These are phyloP conservation scores for Leccinum obscurum DNA, from an alignment of 768 basidiomycete species.

Conservation along the genomic window DNA sequence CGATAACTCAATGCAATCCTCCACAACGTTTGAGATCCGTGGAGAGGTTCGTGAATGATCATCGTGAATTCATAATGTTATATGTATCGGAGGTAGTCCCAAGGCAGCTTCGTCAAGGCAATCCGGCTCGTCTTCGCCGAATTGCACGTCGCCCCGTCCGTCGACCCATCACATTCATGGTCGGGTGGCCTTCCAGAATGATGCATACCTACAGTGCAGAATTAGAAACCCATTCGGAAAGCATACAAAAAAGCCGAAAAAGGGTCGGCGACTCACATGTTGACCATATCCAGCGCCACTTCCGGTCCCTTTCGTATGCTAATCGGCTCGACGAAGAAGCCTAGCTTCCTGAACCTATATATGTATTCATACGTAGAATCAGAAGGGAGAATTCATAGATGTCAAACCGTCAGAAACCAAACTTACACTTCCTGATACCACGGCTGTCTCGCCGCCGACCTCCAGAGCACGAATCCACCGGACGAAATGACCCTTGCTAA, in stretches of 20 bases:
- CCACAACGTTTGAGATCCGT: not conserved
- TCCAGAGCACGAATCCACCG: constrained; percentile 66
- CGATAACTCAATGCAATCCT: not conserved
- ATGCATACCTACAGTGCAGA: constrained; percentile 28
- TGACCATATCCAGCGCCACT: constrained; percentile 62
- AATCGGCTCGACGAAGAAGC: constrained; percentile 54
- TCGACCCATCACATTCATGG: constrained; percentile 6
- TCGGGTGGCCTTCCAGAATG: constrained; percentile 33
- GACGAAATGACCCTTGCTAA: constrained; percentile 55
- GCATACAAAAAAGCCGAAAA: not conserved
- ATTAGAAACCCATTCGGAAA: not conserved
- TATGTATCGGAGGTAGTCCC: not conserved
- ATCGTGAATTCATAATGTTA: not conserved
- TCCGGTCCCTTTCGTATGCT: constrained; percentile 50
- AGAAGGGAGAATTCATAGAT: not conserved
- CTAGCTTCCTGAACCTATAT: constrained; percentile 48
- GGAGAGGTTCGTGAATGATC: not conserved
- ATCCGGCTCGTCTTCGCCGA: not conserved
- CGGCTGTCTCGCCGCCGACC: constrained; percentile 60
- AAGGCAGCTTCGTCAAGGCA: not conserved
- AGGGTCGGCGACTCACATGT: constrained; percentile 50
- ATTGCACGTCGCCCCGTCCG: not conserved
- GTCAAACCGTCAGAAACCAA: not conserved
- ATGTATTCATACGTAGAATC: not conserved
- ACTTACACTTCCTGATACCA: constrained; percentile 60